These are phyloP conservation scores for Globisporangium camurandrum DNA, from an alignment of 352 stramenopile species.

Conservation along the genomic window DNA sequence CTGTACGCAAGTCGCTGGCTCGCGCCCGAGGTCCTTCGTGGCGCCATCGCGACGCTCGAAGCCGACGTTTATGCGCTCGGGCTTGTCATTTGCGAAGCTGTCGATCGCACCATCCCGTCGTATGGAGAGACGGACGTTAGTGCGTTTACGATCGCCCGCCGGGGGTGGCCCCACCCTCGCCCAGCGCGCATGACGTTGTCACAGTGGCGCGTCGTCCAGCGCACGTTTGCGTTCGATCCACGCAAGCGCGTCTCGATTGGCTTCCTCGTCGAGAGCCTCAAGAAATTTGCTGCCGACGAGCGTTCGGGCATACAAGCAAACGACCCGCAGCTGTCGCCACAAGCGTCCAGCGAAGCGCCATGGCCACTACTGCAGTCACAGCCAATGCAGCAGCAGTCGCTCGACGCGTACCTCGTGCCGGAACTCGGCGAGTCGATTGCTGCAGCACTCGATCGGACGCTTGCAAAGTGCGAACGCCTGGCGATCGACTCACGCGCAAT, in stretches of 20 bases:
- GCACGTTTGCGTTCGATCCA: constrained; percentile 3
- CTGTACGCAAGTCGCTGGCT: constrained; percentile 15
- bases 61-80: too few relatives aligned
- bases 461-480: constrained; percentile 1
- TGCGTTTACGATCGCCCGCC: not conserved
- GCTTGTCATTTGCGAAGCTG: too few relatives aligned
- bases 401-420: constrained; percentile 6
- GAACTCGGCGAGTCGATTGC: constrained; percentile 4
- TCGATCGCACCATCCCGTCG: too few relatives aligned
- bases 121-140: too few relatives aligned
- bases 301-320: not conserved
- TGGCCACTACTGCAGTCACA: not conserved
- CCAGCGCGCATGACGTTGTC: not conserved
- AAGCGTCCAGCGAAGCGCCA: too few relatives aligned
- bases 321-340: not conserved
- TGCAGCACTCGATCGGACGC: constrained; percentile 1
- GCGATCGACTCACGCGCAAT: constrained; percentile 1
- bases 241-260: constrained; percentile 6
- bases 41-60: too few relatives aligned
- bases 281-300: constrained; percentile 6
- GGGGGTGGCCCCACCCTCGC: not conserved
- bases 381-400: not conserved
- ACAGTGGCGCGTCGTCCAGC: constrained; percentile 7
- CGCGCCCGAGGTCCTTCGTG: too few relatives aligned
- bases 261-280: constrained; percentile 6